These are phyloP conservation scores for Pyrenophora teres DNA, from an alignment of 2,329 filamentous ascomycete genomes.

Conservation along the genomic window DNA sequence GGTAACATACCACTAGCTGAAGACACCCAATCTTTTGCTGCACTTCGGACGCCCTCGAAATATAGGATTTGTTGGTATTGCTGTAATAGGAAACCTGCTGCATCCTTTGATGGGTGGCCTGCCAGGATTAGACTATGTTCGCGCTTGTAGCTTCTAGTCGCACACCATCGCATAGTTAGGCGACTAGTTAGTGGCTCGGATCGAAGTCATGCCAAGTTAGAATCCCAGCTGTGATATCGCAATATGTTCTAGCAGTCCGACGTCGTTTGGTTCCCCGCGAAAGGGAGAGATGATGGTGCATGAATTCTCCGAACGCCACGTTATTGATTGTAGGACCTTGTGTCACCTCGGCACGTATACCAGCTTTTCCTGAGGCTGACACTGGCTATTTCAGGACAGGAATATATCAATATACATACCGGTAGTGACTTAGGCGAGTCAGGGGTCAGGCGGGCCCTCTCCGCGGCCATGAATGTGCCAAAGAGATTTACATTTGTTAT, in stretches of 20 bases:
- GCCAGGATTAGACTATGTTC: neutral
- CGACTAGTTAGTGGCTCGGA: slow-evolving; percentile 5
- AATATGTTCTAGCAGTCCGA: slow-evolving; percentile 7
- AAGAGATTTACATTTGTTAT: neutral
- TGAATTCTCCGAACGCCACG: slow-evolving; percentile 1
- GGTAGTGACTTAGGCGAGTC: neutral
- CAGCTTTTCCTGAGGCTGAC: neutral
- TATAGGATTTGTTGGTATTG: neutral
- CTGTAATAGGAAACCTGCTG: slow-evolving; percentile 7
- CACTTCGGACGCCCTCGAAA: neutral
- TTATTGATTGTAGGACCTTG: slow-evolving; percentile 1
- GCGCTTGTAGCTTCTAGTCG: slow-evolving; percentile 1
- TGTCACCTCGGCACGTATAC: slow-evolving; percentile 4
- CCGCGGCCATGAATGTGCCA: neutral
- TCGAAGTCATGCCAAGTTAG: neutral
- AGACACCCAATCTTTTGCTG: neutral
- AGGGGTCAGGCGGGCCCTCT: neutral
- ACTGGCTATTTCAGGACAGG: neutral
- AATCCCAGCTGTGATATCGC: slow-evolving; percentile 7
- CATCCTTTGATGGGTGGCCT: neutral
- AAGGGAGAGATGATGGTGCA: slow-evolving; percentile 4
- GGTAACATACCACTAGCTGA: neutral
- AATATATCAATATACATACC: no score
- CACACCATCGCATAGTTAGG: neutral
- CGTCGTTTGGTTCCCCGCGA: neutral